These are phyloP conservation scores for Mucor lusitanicus DNA, from an alignment of 371 early-diverging fungal species.

Conservation along the genomic window DNA sequence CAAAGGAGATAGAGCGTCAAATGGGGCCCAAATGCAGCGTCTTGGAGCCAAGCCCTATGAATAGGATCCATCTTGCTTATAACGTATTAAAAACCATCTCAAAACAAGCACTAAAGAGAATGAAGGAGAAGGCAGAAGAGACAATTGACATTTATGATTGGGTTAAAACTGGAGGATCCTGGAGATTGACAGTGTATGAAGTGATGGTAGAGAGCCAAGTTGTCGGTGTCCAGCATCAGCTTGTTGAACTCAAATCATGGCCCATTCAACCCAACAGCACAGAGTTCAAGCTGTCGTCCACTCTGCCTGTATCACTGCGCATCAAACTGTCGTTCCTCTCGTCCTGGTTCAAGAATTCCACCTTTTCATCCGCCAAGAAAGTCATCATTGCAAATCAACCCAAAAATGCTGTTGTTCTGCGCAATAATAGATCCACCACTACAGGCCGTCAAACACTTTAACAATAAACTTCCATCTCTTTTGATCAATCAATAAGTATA, in stretches of 20 bases:
- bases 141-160: constrained; percentile 32
- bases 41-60: constrained; percentile 23
- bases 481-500: not conserved
- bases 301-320: constrained; percentile 30
- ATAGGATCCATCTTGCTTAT: constrained; percentile 33
- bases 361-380: constrained; percentile 7
- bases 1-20: constrained; percentile 15
- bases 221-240: constrained; percentile 34
- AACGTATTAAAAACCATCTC: constrained; percentile 28
- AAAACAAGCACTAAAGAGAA: constrained; percentile 17
- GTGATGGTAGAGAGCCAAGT: constrained; percentile 38
- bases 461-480: not conserved
- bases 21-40: constrained; percentile 16
- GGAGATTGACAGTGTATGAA: constrained; percentile 31
- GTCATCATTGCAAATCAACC: constrained; percentile 3
- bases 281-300: constrained; percentile 6
- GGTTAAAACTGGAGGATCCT: constrained; percentile 32
- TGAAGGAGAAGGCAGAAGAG: constrained; percentile 27
- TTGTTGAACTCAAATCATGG: constrained; percentile 25
- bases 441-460: constrained; percentile 1
- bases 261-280: constrained; percentile 16
- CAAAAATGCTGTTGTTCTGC: constrained; percentile 15
- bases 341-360: constrained; percentile 28
- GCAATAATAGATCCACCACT: constrained; percentile 7
- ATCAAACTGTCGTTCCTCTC: constrained; percentile 24